Evolutionary conservation across 495 filamentous ascomycete genomes (phyloP).

Genomic region (Neurospora cerealis): DNA sequence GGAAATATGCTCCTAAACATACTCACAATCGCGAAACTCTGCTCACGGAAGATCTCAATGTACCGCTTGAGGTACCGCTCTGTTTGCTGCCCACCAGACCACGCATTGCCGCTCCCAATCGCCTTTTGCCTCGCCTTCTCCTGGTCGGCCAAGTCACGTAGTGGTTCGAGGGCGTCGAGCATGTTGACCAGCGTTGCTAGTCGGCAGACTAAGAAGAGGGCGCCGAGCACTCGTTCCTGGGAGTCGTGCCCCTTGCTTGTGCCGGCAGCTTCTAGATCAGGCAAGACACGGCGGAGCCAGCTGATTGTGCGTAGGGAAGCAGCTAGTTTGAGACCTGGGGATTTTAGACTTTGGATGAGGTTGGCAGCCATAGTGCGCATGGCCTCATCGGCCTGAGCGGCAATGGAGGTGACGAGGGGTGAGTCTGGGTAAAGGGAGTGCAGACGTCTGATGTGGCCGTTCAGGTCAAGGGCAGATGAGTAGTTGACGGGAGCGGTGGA

Average conservation of each 20-base stretch:
- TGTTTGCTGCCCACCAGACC: slow-evolving; percentile 80
- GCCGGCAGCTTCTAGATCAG: slow-evolving; percentile 54
- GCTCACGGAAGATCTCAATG: slow-evolving; percentile 96
- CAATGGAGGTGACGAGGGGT: slow-evolving; percentile 59
- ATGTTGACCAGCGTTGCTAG: slow-evolving; percentile 69
- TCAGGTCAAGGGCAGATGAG: slow-evolving; percentile 80
- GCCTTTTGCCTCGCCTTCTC: slow-evolving; percentile 48
- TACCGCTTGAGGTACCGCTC: slow-evolving; percentile 91
- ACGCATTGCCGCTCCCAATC: slow-evolving; percentile 28
- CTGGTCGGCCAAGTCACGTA: slow-evolving; percentile 83
- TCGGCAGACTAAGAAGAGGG: slow-evolving; percentile 79
- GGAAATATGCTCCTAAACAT: slow-evolving; percentile 89
- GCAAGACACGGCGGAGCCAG: slow-evolving; percentile 80
- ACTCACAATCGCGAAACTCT: slow-evolving; percentile 88
- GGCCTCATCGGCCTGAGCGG: slow-evolving; percentile 69
- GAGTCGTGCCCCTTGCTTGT: slow-evolving; percentile 34
- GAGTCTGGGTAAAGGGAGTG: slow-evolving; percentile 75
- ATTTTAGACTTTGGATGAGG: slow-evolving; percentile 66
- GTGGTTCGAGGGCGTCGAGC: slow-evolving; percentile 74
- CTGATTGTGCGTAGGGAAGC: slow-evolving; percentile 85
- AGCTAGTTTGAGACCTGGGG: slow-evolving; percentile 75
- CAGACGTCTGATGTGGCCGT: slow-evolving; percentile 86
- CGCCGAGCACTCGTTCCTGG: slow-evolving; percentile 59
- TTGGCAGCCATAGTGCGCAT: slow-evolving; percentile 85
- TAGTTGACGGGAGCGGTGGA: slow-evolving; percentile 52